Conservation (phyloP, 768 basidiomycete species). For the Cystoderma amianthinum region DNA sequence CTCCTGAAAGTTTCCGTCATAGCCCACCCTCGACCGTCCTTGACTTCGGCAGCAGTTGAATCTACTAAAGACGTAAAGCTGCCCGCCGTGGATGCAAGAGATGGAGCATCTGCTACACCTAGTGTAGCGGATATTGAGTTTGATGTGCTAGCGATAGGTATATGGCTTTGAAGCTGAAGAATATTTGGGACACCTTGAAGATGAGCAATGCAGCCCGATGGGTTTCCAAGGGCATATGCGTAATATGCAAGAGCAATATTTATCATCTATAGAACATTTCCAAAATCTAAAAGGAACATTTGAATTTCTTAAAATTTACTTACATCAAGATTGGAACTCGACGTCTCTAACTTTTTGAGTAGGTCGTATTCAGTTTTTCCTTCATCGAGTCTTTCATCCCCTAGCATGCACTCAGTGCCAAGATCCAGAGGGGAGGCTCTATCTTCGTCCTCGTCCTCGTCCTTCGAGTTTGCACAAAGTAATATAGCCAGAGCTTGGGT, state of each 20-base stretch:
- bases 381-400: conserved; percentile 52
- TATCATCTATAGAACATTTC: conserved; percentile 48
- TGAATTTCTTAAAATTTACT: too few species aligned
- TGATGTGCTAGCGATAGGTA: conserved; percentile 34
- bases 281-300: too few species aligned
- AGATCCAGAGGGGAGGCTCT: conserved; percentile 29
- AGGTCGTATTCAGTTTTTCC: conserved; percentile 44
- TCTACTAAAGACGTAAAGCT: conserved; percentile 39
- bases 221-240: conserved; percentile 68
- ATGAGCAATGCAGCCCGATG: conserved; percentile 54
- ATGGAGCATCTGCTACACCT: conserved; percentile 19
- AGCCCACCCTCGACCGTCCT: conserved; percentile 68
- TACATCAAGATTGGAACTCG: conserved; percentile 51
- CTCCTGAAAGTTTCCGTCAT: conserved; percentile 70
- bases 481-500: conserved; percentile 59
- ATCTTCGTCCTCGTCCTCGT: conserved; percentile 51
- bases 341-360: conserved; percentile 33
- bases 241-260: conserved; percentile 71
- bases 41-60: conserved; percentile 43
- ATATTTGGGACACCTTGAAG: conserved; percentile 50
- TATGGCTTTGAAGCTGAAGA: conserved; percentile 44
- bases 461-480: conserved; percentile 35
- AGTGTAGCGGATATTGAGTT: conserved; percentile 24
- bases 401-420: conserved; percentile 52
- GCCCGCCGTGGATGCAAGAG: conserved; percentile 42